These are phyloP conservation scores for Dentipellis fragilis DNA, from an alignment of 768 basidiomycete species.

Conservation along the genomic window DNA sequence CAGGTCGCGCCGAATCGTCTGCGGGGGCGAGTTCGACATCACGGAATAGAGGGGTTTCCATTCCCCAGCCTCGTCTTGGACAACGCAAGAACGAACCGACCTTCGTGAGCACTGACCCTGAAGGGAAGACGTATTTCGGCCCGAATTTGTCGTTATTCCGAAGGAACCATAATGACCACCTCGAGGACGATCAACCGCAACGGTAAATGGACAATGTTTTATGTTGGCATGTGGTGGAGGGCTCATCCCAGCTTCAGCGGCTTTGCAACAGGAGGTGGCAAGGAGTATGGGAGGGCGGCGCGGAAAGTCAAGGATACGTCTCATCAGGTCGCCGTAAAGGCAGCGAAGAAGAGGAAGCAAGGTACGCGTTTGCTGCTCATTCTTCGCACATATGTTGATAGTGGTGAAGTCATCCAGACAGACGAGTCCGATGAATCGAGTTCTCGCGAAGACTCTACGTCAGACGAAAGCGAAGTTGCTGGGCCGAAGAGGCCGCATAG, in stretches of 20 bases:
- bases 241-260: neutral
- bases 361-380: too few species aligned
- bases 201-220: neutral
- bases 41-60: too few species aligned
- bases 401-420: neutral
- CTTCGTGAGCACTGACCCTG: neutral
- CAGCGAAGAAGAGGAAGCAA: neutral
- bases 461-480: neutral
- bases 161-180: neutral
- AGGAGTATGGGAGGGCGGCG: neutral
- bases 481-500: neutral
- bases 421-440: neutral
- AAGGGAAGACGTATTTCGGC: neutral
- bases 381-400: too few species aligned
- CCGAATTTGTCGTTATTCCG: neutral
- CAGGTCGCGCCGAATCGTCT: too few species aligned
- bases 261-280: neutral
- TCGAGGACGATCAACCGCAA: neutral
- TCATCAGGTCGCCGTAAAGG: neutral
- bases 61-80: too few species aligned
- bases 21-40: too few species aligned
- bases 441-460: neutral
- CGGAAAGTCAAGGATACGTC: neutral
- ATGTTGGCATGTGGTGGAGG: neutral
- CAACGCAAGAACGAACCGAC: too few species aligned